Percentiles rank a stretch among this genome's conserved stretches.
These are phyloP conservation scores for Tubosaeta sp. DNA, from an alignment of 768 basidiomycete species.

Conservation along the genomic window DNA sequence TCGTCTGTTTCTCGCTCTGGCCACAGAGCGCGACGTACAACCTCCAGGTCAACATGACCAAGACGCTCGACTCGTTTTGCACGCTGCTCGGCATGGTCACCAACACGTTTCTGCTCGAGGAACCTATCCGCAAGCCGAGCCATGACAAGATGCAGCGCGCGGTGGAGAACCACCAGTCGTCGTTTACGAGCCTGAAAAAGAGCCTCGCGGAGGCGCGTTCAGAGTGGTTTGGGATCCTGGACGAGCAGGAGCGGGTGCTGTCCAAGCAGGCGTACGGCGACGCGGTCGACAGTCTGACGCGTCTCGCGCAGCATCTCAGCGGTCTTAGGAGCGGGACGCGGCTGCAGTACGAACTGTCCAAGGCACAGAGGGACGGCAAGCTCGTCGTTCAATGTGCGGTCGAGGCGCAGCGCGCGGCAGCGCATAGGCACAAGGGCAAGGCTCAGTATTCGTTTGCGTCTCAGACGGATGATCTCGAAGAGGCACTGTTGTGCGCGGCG, in stretches of 20 bases:
- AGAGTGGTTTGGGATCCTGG: constrained; percentile 54
- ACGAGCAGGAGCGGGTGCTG: constrained; percentile 20
- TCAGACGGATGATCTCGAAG: constrained; percentile 41
- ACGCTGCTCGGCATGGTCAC: constrained; percentile 83
- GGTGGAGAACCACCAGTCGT: constrained; percentile 79
- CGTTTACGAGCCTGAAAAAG: constrained; percentile 86
- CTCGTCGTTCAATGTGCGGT: constrained; percentile 27
- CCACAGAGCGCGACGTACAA: constrained; percentile 78
- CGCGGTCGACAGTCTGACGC: constrained; percentile 79
- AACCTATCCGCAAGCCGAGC: constrained; percentile 52
- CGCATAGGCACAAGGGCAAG: constrained; percentile 11
- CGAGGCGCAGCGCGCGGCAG: background rate
- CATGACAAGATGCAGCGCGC: constrained; percentile 71
- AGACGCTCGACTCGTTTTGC: constrained; percentile 82
- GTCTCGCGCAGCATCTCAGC: constrained; percentile 91
- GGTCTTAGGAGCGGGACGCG: constrained; percentile 82
- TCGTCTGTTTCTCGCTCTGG: constrained; percentile 83
- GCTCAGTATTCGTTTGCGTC: constrained; percentile 30
- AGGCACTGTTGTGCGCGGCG: constrained; percentile 42
- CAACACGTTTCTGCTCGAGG: constrained; percentile 79
- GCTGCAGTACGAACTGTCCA: constrained; percentile 78
- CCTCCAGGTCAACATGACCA: constrained; percentile 80
- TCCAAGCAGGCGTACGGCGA: constrained; percentile 71
- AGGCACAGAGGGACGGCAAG: constrained; percentile 49
- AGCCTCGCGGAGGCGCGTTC: constrained; percentile 83